phyloP scores from a whole-genome alignment of 805 yeast genomes.

The Hanseniaspora singularis region DNA sequence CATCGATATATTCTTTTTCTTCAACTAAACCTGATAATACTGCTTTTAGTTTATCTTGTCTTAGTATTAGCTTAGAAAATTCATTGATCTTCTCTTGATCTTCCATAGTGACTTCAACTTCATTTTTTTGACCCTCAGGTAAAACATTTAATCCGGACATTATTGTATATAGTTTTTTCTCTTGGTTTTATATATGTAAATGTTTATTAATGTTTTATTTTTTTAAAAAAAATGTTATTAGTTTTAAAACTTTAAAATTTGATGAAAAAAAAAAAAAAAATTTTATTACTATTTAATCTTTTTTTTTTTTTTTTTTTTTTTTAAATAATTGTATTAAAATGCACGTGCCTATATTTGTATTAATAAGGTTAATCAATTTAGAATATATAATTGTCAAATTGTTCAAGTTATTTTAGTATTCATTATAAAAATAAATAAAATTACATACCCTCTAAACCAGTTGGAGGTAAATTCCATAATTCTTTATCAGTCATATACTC shows the following conservation, averaged over 20 bases:
- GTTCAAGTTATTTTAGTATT: no score
- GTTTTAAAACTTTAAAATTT: no score
- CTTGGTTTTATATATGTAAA: neutral
- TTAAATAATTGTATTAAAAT: no score
- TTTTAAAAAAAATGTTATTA: no score
- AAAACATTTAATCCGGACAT: conserved; percentile 24
- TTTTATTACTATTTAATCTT: no score
- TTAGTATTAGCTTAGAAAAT: conserved; percentile 70
- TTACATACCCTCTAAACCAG: conserved; percentile 14
- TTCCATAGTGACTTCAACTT: conserved; percentile 34
- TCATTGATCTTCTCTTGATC: conserved; percentile 85
- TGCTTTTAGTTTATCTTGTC: conserved; percentile 46
- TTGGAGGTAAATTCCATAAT: neutral
- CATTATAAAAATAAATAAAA: no score
- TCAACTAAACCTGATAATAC: conserved; percentile 40
- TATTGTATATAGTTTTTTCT: neutral
- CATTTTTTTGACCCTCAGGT: conserved; percentile 35
- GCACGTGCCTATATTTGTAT: no score
- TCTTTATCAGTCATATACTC: conserved; percentile 13
- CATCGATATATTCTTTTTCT: conserved; percentile 82
- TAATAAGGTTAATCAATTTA: no score
- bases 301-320: no score
- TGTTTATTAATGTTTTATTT: neutral
- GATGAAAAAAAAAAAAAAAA: no score
- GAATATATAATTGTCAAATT: no score